phyloP scores from a whole-genome alignment of 306 rosid species.

The Lotus japonicus region DNA sequence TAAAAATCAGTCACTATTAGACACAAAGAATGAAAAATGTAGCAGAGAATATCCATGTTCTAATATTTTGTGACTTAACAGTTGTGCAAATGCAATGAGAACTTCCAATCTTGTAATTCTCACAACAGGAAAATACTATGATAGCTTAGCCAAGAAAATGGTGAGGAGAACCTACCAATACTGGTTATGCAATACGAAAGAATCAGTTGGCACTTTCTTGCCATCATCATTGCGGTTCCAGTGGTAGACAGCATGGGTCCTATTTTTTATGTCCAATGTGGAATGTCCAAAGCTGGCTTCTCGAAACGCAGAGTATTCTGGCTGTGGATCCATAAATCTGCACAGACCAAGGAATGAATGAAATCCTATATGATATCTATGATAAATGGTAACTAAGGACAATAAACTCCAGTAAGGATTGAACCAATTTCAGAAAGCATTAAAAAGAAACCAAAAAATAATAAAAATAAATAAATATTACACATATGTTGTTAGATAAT shows the following conservation, averaged over 20 bases:
- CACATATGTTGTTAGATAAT: neutral
- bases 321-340: conserved; percentile 88
- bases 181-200: conserved; percentile 72
- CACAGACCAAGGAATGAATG: conserved; percentile 3
- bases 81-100: conserved; percentile 4
- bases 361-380: neutral
- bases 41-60: neutral
- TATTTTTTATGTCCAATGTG: conserved; percentile 69
- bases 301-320: conserved; percentile 86
- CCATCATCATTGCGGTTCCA: conserved; percentile 99
- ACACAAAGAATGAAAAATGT: neutral
- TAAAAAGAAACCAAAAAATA: neutral
- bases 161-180: conserved; percentile 59
- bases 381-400: neutral
- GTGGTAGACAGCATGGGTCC: conserved; percentile 88
- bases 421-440: neutral
- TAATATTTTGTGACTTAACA: neutral
- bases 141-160: conserved; percentile 6
- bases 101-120: conserved; percentile 9
- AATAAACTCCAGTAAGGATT: neutral
- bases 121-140: neutral
- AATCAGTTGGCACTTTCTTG: conserved; percentile 61
- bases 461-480: neutral
- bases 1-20: no score
- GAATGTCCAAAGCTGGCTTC: conserved; percentile 98